phyloP scores from a whole-genome alignment of 805 yeast genomes.

The Candida tibetensis region DNA sequence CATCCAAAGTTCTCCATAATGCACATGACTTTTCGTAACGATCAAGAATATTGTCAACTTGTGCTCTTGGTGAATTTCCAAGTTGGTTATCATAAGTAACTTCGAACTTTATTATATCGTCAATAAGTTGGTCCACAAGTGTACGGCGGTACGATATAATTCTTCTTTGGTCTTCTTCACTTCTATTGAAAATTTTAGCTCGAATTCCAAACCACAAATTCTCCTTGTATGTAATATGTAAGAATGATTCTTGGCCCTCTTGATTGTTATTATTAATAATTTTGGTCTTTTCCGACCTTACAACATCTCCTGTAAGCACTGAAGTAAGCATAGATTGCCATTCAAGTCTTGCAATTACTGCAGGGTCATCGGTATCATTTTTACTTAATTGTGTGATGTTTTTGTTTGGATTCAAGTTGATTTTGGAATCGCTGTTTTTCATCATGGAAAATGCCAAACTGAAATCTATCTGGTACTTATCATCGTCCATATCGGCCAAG shows the following conservation, averaged over 20 bases:
- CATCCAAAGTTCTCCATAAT: constrained; percentile 75
- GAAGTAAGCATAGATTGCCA: constrained; percentile 94
- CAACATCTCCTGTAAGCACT: constrained; percentile 93
- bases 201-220: constrained; percentile 85
- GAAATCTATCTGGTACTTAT: constrained; percentile 49
- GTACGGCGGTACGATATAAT: constrained; percentile 68
- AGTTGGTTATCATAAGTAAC: constrained; percentile 41
- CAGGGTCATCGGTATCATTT: constrained; percentile 43
- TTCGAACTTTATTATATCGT: constrained; percentile 64
- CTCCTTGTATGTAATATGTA: constrained; percentile 58
- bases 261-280: constrained; percentile 49
- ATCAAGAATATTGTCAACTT: constrained; percentile 56
- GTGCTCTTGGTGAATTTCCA: constrained; percentile 33
- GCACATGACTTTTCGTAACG: constrained; percentile 66
- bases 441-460: constrained; percentile 35
- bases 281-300: constrained; percentile 82
- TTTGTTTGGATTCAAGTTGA: constrained; percentile 21
- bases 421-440: constrained; percentile 18
- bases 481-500: constrained; percentile 41
- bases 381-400: constrained; percentile 34
- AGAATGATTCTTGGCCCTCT: constrained; percentile 44
- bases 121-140: constrained; percentile 68
- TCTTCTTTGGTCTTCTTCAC: constrained; percentile 73
- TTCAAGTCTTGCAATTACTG: constrained; percentile 74
- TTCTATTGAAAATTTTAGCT: constrained; percentile 76